Conservation (phyloP, 176 grass and related monocot genomes). For the Leersia perrieri region DNA sequence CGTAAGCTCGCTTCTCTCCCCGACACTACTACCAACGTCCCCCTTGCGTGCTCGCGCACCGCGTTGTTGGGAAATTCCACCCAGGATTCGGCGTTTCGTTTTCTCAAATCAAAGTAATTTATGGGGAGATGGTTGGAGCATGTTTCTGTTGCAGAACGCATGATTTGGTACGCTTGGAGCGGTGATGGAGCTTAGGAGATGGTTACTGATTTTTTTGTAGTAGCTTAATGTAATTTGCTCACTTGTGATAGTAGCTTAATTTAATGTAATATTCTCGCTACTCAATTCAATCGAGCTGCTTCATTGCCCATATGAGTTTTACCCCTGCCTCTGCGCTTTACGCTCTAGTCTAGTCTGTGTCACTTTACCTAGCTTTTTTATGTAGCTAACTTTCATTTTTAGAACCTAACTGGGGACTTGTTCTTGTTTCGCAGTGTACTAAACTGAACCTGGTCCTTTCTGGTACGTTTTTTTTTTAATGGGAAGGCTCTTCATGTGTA, state of each 20-base stretch:
- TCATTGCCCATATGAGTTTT: not conserved
- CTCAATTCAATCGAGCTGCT: not conserved
- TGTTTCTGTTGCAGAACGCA: not conserved
- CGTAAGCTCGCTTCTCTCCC: slow-evolving; percentile 37
- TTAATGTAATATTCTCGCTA: not conserved
- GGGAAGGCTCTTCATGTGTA: not conserved
- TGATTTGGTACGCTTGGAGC: not conserved
- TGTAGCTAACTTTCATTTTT: not conserved
- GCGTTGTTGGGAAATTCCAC: not conserved
- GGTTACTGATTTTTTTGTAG: not conserved
- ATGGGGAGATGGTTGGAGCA: slow-evolving; percentile 11
- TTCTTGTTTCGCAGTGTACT: slow-evolving; percentile 71
- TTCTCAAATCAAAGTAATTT: not conserved
- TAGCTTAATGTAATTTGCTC: not conserved
- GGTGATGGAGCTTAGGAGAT: not conserved
- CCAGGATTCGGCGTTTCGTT: not conserved
- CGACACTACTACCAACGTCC: not conserved
- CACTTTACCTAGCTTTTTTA: not conserved
- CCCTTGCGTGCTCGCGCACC: not conserved
- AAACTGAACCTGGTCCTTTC: slow-evolving; percentile 85
- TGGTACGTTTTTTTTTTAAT: slow-evolving; percentile 48
- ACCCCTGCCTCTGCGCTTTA: not conserved
- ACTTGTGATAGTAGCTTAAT: not conserved
- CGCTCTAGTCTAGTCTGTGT: not conserved
- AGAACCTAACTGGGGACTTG: not conserved